phyloP scores from a whole-genome alignment of 495 filamentous ascomycete genomes.

The Podospora bellae-mahoneyi region DNA sequence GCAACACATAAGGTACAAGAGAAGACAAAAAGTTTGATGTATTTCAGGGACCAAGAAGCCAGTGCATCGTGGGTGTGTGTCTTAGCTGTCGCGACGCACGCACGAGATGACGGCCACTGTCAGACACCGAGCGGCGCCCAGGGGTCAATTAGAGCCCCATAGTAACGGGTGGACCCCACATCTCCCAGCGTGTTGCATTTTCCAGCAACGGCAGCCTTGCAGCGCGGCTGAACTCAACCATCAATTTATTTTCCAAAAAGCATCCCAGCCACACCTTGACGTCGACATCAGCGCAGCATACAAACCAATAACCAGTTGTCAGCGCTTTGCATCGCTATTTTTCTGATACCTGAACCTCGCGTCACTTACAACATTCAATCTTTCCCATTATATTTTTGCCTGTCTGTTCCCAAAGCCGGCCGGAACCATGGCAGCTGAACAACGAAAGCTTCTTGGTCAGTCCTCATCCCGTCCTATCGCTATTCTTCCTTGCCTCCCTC shows the following conservation, averaged over 20 bases:
- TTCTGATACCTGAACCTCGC: neutral
- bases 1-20: slow-evolving; percentile 6
- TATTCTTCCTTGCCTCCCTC: slow-evolving; percentile 1
- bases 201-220: slow-evolving; percentile 29
- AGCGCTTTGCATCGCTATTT: neutral
- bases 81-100: neutral
- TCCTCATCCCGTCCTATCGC: slow-evolving; percentile 6
- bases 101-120: slow-evolving; percentile 1
- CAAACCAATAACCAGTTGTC: neutral
- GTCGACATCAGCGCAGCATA: neutral
- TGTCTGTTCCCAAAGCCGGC: neutral
- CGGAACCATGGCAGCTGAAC: slow-evolving; percentile 81
- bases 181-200: slow-evolving; percentile 16
- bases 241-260: neutral
- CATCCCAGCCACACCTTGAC: neutral
- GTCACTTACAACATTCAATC: neutral
- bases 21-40: neutral
- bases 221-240: slow-evolving; percentile 23
- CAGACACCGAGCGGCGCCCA: neutral
- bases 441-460: slow-evolving; percentile 89
- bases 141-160: slow-evolving; percentile 1
- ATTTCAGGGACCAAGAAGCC: slow-evolving; percentile 8
- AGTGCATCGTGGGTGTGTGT: neutral
- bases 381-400: neutral
- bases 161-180: slow-evolving; percentile 9